Conservation (phyloP, 257 asterid species). For the Pogostemon cablin region DNA sequence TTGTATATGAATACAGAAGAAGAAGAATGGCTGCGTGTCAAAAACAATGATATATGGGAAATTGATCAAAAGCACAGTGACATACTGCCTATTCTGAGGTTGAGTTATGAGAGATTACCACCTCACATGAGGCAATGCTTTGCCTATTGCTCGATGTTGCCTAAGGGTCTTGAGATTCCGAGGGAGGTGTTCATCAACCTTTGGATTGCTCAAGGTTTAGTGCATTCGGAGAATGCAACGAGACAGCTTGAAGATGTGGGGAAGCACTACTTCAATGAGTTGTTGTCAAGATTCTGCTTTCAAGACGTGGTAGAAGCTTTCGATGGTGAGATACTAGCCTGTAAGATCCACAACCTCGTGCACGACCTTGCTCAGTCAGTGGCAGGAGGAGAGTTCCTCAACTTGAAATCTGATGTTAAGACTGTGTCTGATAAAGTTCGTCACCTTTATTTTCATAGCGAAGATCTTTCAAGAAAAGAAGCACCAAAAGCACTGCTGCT, state of each 20-base stretch:
- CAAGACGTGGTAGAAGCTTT: conserved; percentile 55
- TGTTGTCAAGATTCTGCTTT: conserved; percentile 57
- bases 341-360: conserved; percentile 59
- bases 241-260: conserved; percentile 45
- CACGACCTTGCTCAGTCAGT: conserved; percentile 62
- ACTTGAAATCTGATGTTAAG: conserved; percentile 32
- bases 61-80: conserved; percentile 51
- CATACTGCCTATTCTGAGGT: conserved; percentile 47
- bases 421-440: conserved; percentile 37
- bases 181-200: conserved; percentile 50
- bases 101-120: conserved; percentile 56
- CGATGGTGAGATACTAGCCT: conserved; percentile 57
- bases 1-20: conserved; percentile 48
- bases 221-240: conserved; percentile 33
- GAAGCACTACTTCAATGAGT: conserved; percentile 50
- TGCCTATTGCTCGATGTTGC: conserved; percentile 62
- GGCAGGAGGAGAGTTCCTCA: conserved; percentile 46
- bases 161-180: conserved; percentile 54
- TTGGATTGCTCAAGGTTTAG: conserved; percentile 63
- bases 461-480: conserved; percentile 32
- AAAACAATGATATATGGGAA: conserved; percentile 53
- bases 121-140: conserved; percentile 58
- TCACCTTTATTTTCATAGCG: conserved; percentile 42
- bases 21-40: conserved; percentile 50
- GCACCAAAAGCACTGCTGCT: conserved; percentile 36